Evolutionary conservation across 805 yeast genomes (phyloP).

Genomic region (Saccharomycopsis javanensis): DNA sequence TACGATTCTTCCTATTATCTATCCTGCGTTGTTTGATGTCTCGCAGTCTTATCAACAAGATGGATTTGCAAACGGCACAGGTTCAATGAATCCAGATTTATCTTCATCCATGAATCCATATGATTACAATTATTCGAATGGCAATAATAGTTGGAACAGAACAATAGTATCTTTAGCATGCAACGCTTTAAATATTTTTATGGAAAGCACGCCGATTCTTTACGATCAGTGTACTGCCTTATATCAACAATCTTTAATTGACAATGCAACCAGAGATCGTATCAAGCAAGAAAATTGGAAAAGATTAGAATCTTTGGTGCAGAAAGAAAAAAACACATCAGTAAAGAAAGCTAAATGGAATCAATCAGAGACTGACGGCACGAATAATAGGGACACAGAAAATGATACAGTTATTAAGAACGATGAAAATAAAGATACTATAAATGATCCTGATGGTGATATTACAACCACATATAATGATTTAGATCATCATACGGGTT

Average conservation of each 20-base stretch:
- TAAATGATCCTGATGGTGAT: neutral
- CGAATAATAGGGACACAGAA: neutral
- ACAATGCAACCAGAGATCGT: conserved; percentile 53
- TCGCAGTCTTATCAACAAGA: conserved; percentile 32
- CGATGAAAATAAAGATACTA: conserved; percentile 5
- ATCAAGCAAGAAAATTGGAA: conserved; percentile 65
- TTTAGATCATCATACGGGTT: neutral
- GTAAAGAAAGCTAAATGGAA: neutral
- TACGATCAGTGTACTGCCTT: conserved; percentile 89
- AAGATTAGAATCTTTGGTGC: conserved; percentile 53
- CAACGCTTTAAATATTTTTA: conserved; percentile 81
- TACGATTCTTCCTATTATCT: conserved; percentile 83
- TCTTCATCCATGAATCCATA: conserved; percentile 25
- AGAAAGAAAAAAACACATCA: conserved; percentile 18
- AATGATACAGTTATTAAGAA: neutral
- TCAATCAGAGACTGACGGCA: neutral
- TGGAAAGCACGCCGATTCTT: conserved; percentile 84
- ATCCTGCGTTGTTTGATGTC: conserved; percentile 80
- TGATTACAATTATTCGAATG: conserved; percentile 21
- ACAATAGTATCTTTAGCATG: conserved; percentile 86
- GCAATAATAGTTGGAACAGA: conserved; percentile 68
- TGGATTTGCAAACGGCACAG: conserved; percentile 7
- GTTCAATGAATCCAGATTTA: neutral
- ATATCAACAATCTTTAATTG: conserved; percentile 71
- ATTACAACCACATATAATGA: neutral